A percentile compares a stretch with the other conserved stretches of the same genome.
Conservation (phyloP, 1,139 yeast genomes). For the Magnusiomyces magnusii region DNA sequence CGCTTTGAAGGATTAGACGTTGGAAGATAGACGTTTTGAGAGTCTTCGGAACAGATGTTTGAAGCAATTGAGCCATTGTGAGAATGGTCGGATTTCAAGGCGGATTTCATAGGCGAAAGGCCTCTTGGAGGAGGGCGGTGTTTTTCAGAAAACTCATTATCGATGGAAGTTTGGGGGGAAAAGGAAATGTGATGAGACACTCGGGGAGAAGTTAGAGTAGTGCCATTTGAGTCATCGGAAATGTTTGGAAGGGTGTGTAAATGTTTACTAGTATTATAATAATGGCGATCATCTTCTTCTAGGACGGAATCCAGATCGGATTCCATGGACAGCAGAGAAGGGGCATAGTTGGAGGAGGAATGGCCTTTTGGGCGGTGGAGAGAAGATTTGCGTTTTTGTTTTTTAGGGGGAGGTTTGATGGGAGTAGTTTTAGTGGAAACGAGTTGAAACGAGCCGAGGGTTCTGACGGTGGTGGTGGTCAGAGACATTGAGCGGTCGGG, state of each 20-base stretch:
- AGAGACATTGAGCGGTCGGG: conserved; percentile 33
- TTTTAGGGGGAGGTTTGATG: conserved; percentile 12
- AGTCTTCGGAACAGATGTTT: conserved; percentile 10
- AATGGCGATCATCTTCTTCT: conserved; percentile 22
- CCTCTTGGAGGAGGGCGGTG: conserved; percentile 27
- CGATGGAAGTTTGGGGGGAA: conserved; percentile 9
- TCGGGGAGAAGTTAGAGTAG: conserved; percentile 7
- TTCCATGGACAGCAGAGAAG: conserved; percentile 29
- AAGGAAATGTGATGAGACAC: conserved; percentile 9
- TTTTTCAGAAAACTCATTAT: conserved; percentile 5
- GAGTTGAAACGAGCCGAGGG: conserved; percentile 34
- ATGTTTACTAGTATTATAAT: not conserved
- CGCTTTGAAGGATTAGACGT: not conserved
- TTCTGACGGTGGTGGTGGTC: conserved; percentile 35
- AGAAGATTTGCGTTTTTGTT: not conserved
- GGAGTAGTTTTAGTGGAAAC: conserved; percentile 31
- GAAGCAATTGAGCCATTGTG: conserved; percentile 17
- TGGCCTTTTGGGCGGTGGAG: not conserved
- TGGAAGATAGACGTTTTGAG: not conserved
- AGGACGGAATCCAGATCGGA: conserved; percentile 32
- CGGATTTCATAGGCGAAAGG: conserved; percentile 31
- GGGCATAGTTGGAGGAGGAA: conserved; percentile 19
- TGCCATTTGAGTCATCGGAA: not conserved
- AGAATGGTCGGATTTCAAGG: conserved; percentile 25
- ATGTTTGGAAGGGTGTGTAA: not conserved